Conservation (phyloP, 305 asterid species). For the Fraxinus greggii region DNA sequence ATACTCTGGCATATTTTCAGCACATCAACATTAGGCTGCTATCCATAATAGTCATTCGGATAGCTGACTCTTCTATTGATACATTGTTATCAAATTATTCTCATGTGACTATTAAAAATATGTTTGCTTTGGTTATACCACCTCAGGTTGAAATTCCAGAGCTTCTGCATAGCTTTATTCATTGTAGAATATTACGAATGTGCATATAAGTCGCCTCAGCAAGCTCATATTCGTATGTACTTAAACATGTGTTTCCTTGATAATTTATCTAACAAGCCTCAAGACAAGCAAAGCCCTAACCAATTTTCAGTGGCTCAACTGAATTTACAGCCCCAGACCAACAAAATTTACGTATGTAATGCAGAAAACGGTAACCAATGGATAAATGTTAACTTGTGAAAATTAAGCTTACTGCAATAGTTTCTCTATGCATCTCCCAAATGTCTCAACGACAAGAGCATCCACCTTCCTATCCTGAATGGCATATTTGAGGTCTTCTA, state of each 20-base stretch:
- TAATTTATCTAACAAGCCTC: constrained; percentile 14
- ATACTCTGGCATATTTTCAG: constrained; percentile 11
- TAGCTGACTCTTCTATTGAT: constrained; percentile 8
- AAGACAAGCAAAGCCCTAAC: background rate
- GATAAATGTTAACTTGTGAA: constrained; percentile 25
- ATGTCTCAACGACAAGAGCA: constrained; percentile 98
- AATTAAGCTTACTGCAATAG: constrained; percentile 80
- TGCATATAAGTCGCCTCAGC: background rate
- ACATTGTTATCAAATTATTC: constrained; percentile 3
- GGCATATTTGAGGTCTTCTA: constrained; percentile 87
- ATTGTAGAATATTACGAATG: constrained; percentile 8
- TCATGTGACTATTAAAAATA: background rate
- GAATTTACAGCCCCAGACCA: constrained; percentile 12
- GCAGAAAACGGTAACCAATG: constrained; percentile 19
- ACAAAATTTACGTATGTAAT: constrained; percentile 6
- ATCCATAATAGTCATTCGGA: background rate
- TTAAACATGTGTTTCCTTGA: constrained; percentile 17
- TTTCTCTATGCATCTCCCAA: constrained; percentile 96
- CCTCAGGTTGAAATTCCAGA: constrained; percentile 24
- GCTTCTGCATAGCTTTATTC: constrained; percentile 2
- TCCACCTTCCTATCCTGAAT: constrained; percentile 96
- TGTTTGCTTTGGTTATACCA: constrained; percentile 9
- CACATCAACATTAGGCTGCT: constrained; percentile 3
- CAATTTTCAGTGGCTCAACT: constrained; percentile 12
- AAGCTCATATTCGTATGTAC: constrained; percentile 8